Evolutionary conservation across 495 filamentous ascomycete species (phyloP).

Genomic region (Penicillium odoratum): DNA sequence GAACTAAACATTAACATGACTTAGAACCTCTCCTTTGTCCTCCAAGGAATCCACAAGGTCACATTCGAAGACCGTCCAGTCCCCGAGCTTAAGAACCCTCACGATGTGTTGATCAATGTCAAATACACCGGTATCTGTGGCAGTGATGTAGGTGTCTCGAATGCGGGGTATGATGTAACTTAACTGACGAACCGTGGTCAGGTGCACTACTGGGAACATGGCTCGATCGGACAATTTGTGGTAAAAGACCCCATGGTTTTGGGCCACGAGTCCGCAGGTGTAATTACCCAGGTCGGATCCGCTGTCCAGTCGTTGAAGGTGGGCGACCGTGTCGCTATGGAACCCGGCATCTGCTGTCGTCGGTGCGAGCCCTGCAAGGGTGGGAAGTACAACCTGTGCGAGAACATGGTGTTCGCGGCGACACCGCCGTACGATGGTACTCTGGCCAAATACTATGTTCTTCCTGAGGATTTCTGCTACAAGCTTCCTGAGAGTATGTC

Average conservation of each 20-base stretch:
- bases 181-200: slow-evolving; percentile 12
- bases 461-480: slow-evolving; percentile 59
- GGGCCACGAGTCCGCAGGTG: slow-evolving; percentile 87
- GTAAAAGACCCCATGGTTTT: slow-evolving; percentile 86
- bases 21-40: slow-evolving; percentile 86
- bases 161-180: neutral
- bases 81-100: slow-evolving; percentile 61
- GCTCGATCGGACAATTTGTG: slow-evolving; percentile 77
- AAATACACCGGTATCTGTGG: slow-evolving; percentile 91
- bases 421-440: slow-evolving; percentile 57
- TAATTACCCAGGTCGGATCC: slow-evolving; percentile 67
- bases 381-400: slow-evolving; percentile 55
- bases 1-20: slow-evolving; percentile 6
- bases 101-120: slow-evolving; percentile 80
- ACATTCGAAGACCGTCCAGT: slow-evolving; percentile 73
- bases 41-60: slow-evolving; percentile 71
- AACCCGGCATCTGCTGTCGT: slow-evolving; percentile 53
- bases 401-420: slow-evolving; percentile 53
- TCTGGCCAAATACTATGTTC: slow-evolving; percentile 53
- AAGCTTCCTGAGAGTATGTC: slow-evolving; percentile 47
- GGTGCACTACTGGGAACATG: slow-evolving; percentile 89
- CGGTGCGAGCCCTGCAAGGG: slow-evolving; percentile 54
- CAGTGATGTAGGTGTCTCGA: slow-evolving; percentile 61
- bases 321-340: slow-evolving; percentile 54
- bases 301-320: slow-evolving; percentile 43